Evolutionary conservation across 2,329 filamentous ascomycete genomes (phyloP).

Genomic region (Ceratocystis albifundus): DNA sequence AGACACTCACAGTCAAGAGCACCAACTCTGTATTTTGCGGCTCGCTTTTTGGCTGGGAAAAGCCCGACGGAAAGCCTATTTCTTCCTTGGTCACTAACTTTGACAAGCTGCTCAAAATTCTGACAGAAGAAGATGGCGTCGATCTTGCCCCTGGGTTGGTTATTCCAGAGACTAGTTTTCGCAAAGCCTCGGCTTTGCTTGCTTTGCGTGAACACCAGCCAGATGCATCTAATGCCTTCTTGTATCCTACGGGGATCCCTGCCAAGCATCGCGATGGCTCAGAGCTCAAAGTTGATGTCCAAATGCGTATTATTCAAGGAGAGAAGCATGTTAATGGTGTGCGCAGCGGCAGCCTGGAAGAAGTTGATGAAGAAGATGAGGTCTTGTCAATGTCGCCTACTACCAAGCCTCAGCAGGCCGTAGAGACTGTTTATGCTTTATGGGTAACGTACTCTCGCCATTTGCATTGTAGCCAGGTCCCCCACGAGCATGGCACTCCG

Average conservation of each 20-base stretch:
- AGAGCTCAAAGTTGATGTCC: constrained; percentile 85
- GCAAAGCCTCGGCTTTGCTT: constrained; percentile 73
- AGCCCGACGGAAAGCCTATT: constrained; percentile 68
- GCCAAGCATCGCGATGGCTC: constrained; percentile 84
- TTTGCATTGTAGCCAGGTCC: constrained; percentile 61
- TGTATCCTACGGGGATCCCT: constrained; percentile 71
- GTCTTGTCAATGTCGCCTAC: neutral
- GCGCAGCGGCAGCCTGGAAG: constrained; percentile 49
- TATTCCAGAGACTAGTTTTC: constrained; percentile 89
- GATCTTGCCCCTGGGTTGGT: constrained; percentile 86
- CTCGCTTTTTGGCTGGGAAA: constrained; percentile 79
- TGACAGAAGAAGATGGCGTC: constrained; percentile 79
- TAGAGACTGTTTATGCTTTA: constrained; percentile 81
- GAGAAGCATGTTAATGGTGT: constrained; percentile 54
- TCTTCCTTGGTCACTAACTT: constrained; percentile 76
- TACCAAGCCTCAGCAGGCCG: constrained; percentile 33
- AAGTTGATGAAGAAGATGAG: constrained; percentile 42
- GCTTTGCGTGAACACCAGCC: constrained; percentile 71
- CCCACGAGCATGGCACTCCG: constrained; percentile 47
- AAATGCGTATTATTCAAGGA: constrained; percentile 91
- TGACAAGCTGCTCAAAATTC: constrained; percentile 65
- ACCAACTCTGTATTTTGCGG: constrained; percentile 92
- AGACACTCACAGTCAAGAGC: constrained; percentile 68
- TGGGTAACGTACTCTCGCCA: constrained; percentile 97
- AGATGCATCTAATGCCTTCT: constrained; percentile 66